Evolutionary conservation across 176 grass and related monocot species (phyloP).

Genomic region (Aegilops sharonensis): DNA sequence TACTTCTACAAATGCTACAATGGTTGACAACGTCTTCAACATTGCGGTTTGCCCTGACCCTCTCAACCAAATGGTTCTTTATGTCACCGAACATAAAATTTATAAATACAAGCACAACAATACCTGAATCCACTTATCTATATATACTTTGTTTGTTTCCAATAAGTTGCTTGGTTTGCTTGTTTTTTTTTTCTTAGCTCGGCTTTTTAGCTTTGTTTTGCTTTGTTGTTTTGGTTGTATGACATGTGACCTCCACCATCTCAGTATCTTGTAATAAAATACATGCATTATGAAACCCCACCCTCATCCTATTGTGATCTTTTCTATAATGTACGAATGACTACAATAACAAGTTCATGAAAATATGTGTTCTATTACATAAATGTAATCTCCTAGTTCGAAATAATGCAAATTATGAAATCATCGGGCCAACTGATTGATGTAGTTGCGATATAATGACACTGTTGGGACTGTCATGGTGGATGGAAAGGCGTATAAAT

Average conservation of each 20-base stretch:
- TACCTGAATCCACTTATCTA: background rate
- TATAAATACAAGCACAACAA: background rate
- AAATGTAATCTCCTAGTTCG: background rate
- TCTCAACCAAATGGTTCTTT: constrained; percentile 17
- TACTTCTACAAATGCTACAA: constrained; percentile 47
- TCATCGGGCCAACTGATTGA: background rate
- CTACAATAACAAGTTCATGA: background rate
- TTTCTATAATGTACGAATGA: background rate
- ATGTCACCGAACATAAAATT: background rate
- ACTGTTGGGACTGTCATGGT: constrained; percentile 40
- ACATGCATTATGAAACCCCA: too few relatives aligned
- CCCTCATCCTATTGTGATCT: background rate
- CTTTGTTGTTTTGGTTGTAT: too few relatives aligned
- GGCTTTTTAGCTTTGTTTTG: too few relatives aligned
- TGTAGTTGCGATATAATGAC: constrained; percentile 52
- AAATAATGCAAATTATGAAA: background rate
- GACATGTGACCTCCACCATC: too few relatives aligned
- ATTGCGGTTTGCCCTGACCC: constrained; percentile 56
- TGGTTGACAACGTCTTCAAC: constrained; percentile 72
- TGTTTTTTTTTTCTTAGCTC: too few relatives aligned
- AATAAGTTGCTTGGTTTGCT: background rate
- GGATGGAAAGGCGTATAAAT: constrained; percentile 42
- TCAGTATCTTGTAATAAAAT: too few relatives aligned
- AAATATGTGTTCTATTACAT: background rate
- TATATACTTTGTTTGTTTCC: background rate